Evolutionary conservation across 1,284 basidiomycete genomes (phyloP).

Genomic region (Ceratobasidium papillatum): DNA sequence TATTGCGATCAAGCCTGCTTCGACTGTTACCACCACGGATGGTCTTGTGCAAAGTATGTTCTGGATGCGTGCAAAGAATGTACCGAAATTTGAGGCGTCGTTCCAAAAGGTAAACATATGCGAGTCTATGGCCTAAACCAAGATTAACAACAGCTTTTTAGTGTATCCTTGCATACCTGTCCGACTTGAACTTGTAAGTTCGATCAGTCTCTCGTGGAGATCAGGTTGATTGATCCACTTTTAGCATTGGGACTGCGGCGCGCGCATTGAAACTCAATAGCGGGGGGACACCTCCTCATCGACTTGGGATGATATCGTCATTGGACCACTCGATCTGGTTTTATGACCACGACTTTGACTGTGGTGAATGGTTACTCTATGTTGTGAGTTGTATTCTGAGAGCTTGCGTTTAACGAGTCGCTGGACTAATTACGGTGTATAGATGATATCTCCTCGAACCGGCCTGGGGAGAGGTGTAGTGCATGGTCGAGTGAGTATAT

Average conservation of each 20-base stretch:
- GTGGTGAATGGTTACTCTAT: slow-evolving; percentile 82
- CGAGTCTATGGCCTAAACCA: background rate
- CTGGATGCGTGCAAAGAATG: slow-evolving; percentile 77
- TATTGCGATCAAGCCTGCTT: slow-evolving; percentile 67
- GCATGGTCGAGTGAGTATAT: slow-evolving; percentile 66
- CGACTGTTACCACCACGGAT: slow-evolving; percentile 44
- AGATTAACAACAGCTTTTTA: slow-evolving; percentile 49
- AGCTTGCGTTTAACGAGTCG: background rate
- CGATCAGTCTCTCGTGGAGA: background rate
- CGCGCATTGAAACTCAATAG: slow-evolving; percentile 72
- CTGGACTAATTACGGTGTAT: background rate
- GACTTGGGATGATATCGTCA: slow-evolving; percentile 78
- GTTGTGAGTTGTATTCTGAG: slow-evolving; percentile 62
- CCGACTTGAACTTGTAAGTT: slow-evolving; percentile 81
- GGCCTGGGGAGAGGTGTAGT: slow-evolving; percentile 79
- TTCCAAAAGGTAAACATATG: slow-evolving; percentile 75
- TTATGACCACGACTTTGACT: slow-evolving; percentile 79
- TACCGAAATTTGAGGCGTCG: slow-evolving; percentile 70
- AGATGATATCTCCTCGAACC: slow-evolving; percentile 72
- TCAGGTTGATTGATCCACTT: slow-evolving; percentile 42
- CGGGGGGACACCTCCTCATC: slow-evolving; percentile 58
- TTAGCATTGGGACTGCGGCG: slow-evolving; percentile 71
- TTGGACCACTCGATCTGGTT: slow-evolving; percentile 88
- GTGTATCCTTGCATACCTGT: slow-evolving; percentile 88
- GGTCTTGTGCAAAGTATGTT: slow-evolving; percentile 64